Evolutionary conservation across 441 rosid species (phyloP).

Genomic region (Bruguiera hainesii): DNA sequence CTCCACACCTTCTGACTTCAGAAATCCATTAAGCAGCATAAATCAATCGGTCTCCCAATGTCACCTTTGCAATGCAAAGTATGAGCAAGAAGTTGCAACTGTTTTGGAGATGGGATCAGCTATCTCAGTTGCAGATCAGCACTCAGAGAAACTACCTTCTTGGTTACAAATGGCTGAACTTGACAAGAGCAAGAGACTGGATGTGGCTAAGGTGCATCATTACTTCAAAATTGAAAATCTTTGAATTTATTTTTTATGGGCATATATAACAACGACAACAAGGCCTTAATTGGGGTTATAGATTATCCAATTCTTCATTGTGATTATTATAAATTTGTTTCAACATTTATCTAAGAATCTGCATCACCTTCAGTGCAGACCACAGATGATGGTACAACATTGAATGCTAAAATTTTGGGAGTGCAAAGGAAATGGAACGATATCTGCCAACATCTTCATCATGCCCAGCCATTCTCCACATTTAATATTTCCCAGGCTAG

Average conservation of each 20-base stretch:
- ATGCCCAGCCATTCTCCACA: slow-evolving; percentile 30
- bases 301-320: no score
- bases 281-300: no score
- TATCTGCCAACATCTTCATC: slow-evolving; percentile 51
- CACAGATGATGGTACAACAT: slow-evolving; percentile 43
- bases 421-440: slow-evolving; percentile 65
- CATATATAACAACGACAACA: no score
- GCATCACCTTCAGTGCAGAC: slow-evolving; percentile 55
- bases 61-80: slow-evolving; percentile 57
- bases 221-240: slow-evolving; percentile 19
- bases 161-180: slow-evolving; percentile 52
- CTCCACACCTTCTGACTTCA: slow-evolving; percentile 54
- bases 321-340: background rate
- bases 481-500: slow-evolving; percentile 14
- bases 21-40: slow-evolving; percentile 30
- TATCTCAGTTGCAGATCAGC: slow-evolving; percentile 44
- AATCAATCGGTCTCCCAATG: slow-evolving; percentile 38
- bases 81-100: slow-evolving; percentile 56
- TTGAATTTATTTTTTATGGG: slow-evolving; percentile 4
- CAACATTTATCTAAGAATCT: slow-evolving; percentile 33
- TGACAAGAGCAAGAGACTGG: slow-evolving; percentile 34
- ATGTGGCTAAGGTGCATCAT: slow-evolving; percentile 40
- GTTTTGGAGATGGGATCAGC: slow-evolving; percentile 35
- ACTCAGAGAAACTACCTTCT: slow-evolving; percentile 48
- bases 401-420: slow-evolving; percentile 36